phyloP scores from a whole-genome alignment of 306 rosid species.

The Pyrus betulifolia region DNA sequence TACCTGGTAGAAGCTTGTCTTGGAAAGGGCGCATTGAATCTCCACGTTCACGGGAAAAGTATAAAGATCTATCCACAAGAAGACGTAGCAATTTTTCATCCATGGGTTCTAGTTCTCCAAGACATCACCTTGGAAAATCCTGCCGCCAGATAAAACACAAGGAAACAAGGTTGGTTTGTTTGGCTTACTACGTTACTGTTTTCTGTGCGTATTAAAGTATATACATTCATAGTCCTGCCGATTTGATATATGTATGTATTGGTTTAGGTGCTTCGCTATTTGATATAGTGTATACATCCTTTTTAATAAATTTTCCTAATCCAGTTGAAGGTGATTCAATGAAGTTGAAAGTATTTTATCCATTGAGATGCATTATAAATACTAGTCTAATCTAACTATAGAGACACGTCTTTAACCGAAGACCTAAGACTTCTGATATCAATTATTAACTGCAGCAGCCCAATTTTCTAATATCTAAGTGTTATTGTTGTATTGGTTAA shows the following conservation, averaged over 20 bases:
- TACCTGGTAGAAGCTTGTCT: conserved; percentile 62
- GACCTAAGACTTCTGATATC: not conserved
- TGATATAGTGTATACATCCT: not conserved
- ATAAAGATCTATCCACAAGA: conserved; percentile 36
- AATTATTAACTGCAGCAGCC: not conserved
- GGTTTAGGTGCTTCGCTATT: not conserved
- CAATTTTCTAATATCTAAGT: not conserved
- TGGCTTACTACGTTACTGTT: not conserved
- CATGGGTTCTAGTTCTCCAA: conserved; percentile 53
- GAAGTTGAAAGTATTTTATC: not conserved
- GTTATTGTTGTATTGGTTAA: not conserved
- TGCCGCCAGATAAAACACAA: conserved; percentile 71
- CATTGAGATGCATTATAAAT: not conserved
- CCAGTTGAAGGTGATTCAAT: not conserved
- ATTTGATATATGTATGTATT: not conserved
- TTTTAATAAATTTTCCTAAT: not conserved
- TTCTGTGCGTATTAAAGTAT: not conserved
- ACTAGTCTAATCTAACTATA: not conserved
- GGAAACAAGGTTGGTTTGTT: conserved; percentile 46
- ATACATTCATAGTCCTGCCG: not conserved
- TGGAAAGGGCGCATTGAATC: conserved; percentile 77
- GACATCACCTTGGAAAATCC: conserved; percentile 63
- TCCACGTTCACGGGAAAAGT: conserved; percentile 47
- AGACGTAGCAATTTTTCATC: conserved; percentile 50
- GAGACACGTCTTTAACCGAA: not conserved